Base-by-base conservation (phyloP, 2,329 filamentous ascomycete species). In the Helicocarpus griseus region DNA sequence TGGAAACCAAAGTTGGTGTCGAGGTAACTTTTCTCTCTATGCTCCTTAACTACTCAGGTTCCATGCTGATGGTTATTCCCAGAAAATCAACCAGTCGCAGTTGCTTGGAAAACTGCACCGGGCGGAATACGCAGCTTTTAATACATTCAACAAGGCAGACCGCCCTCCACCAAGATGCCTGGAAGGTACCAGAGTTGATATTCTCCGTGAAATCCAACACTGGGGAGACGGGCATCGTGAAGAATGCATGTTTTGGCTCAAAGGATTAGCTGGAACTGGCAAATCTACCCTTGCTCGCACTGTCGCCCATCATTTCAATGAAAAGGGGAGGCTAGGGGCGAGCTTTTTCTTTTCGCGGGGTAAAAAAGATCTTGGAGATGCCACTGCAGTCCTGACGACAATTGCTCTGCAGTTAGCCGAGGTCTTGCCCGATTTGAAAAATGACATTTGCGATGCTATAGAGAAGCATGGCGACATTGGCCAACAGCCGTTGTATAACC, bases 211-310 rank as follows among this genome's bases (percentile, higher is more conserved):
- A 31, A 60, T 64, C 14, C 40, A 53, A 24, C 33, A 57, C 21
- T 63, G 58, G 58, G 52, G 39, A 5, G 36, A 56, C 7, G 39
- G 50, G 5, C 31, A 26, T 22, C 21, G 55, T 17, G 50, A 39
- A 7, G 49, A 53, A 38, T 40, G 39, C 17, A 63, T 68, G 2
- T 66, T 60, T 53, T 67, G 64, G 65, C 48, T 68, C 14, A 60
- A 56, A 35, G 65, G 65, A 6, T 57, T 62, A 57, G 63, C 65
- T 33, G 66, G 66, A 2, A 65, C 63, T 7, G 65, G 65, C 4
- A 67, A 68, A 50, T 65, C 63, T 5, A 65, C 63, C 5, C 61
- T 67, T 31, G 51, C 63, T 21, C 57, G 60, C 2, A 65, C 63
- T 3, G 40, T 66, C 24, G 60, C 60, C 28, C 35, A 21, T 24